Percentiles rank a stretch among this genome's conserved stretches.
phyloP scores from a whole-genome alignment of 1,284 basidiomycete genomes.

The Sporisorium exsertum region DNA sequence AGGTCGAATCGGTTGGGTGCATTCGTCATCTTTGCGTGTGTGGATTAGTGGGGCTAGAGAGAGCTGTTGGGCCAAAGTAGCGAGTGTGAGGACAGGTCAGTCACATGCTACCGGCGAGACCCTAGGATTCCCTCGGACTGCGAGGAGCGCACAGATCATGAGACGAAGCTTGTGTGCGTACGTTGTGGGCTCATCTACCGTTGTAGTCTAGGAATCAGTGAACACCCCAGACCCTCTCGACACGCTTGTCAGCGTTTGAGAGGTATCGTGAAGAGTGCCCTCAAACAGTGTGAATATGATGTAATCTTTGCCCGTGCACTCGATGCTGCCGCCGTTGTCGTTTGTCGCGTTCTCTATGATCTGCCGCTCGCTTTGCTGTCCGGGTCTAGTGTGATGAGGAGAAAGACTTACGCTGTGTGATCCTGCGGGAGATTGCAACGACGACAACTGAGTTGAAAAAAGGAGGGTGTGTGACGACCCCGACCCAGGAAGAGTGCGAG shows the following conservation, averaged over 20 bases:
- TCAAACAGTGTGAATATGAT: constrained; percentile 67
- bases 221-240: constrained; percentile 45
- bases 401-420: constrained; percentile 3
- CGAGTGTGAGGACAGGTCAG: constrained; percentile 13
- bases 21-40: constrained; percentile 73
- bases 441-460: not conserved
- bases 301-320: constrained; percentile 55
- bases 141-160: not conserved
- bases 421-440: not conserved
- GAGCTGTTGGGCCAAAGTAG: not conserved
- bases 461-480: constrained; percentile 17
- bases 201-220: constrained; percentile 67
- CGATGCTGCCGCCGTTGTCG: not conserved
- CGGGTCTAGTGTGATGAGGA: not conserved
- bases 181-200: constrained; percentile 68
- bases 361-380: not conserved
- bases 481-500: constrained; percentile 31
- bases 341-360: not conserved
- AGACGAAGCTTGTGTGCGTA: not conserved
- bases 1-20: constrained; percentile 91
- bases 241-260: constrained; percentile 61
- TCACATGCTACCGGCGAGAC: not conserved
- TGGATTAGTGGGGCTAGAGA: not conserved
- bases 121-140: no score
- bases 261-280: constrained; percentile 28